Evolutionary conservation across 2,329 filamentous ascomycete species (phyloP).

Genomic region (Didymella exigua): DNA sequence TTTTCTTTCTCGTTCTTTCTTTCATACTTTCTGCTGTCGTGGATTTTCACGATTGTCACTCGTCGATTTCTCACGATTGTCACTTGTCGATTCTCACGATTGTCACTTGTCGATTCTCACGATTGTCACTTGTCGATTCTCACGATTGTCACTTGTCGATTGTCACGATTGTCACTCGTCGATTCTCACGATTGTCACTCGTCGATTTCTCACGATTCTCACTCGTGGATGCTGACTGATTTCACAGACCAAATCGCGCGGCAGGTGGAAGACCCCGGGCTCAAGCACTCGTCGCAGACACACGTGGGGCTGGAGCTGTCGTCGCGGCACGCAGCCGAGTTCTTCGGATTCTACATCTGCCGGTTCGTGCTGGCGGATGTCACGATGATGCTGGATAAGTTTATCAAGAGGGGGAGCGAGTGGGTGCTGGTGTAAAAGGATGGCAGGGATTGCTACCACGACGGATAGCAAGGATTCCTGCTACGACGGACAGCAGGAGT

Average conservation of each 20-base stretch:
- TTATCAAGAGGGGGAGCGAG: constrained; percentile 93
- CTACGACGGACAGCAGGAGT: background rate
- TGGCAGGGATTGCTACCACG: background rate
- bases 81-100: too few relatives aligned
- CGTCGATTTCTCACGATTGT: too few relatives aligned
- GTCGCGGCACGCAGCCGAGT: constrained; percentile 91
- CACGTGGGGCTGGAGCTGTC: constrained; percentile 94
- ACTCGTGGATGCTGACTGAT: too few relatives aligned
- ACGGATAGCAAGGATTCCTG: background rate
- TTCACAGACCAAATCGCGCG: constrained; percentile 88
- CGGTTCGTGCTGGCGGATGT: constrained; percentile 91
- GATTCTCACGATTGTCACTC: too few relatives aligned
- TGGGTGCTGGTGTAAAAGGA: constrained; percentile 71
- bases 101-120: too few relatives aligned
- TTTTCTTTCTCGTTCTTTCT: too few relatives aligned
- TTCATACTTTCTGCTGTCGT: too few relatives aligned
- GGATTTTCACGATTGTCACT: too few relatives aligned
- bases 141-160: too few relatives aligned
- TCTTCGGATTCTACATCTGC: constrained; percentile 96
- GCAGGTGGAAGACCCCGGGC: constrained; percentile 92
- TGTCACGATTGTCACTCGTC: too few relatives aligned
- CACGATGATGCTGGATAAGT: constrained; percentile 87
- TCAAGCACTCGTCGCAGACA: constrained; percentile 89
- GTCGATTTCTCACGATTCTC: too few relatives aligned
- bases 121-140: too few relatives aligned